phyloP scores from a whole-genome alignment of 2,329 filamentous ascomycete genomes.

The Diplodia intermedia region DNA sequence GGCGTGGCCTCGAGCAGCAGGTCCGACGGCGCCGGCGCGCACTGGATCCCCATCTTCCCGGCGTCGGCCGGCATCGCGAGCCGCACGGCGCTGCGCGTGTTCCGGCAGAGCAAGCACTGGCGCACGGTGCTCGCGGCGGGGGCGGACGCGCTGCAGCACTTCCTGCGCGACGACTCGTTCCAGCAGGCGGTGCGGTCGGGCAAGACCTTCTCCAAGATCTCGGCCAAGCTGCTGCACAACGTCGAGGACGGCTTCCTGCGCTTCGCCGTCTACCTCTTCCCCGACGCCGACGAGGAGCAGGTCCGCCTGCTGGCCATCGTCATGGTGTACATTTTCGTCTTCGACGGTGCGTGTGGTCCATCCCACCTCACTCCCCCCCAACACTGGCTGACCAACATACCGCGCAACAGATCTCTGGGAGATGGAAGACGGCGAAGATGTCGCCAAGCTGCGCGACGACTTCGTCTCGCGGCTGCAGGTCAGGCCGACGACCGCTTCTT shows the following conservation, averaged over 20 bases:
- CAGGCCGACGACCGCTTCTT: too few relatives aligned
- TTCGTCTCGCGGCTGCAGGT: not conserved
- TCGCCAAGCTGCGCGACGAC: not conserved
- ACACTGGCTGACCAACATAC: too few relatives aligned
- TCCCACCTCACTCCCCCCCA: not conserved
- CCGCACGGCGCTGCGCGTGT: not conserved
- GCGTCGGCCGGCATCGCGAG: not conserved
- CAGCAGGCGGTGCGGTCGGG: not conserved
- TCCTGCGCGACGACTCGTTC: not conserved
- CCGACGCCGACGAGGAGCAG: not conserved
- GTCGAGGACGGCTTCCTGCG: not conserved
- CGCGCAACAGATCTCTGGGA: not conserved
- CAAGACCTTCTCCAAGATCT: not conserved
- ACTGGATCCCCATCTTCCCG: not conserved
- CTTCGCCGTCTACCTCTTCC: not conserved
- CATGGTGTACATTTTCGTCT: conserved; percentile 2
- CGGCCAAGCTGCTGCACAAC: not conserved
- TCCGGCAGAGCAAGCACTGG: conserved; percentile 1
- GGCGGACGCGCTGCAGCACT: not conserved
- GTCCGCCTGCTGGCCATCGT: not conserved
- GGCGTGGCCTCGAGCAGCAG: not conserved
- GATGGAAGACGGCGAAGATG: not conserved
- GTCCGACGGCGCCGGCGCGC: not conserved
- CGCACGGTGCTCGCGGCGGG: not conserved
- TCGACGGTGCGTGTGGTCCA: not conserved